Conservation (phyloP, 495 filamentous ascomycete genomes). For the Lasiosphaeria ovina region DNA sequence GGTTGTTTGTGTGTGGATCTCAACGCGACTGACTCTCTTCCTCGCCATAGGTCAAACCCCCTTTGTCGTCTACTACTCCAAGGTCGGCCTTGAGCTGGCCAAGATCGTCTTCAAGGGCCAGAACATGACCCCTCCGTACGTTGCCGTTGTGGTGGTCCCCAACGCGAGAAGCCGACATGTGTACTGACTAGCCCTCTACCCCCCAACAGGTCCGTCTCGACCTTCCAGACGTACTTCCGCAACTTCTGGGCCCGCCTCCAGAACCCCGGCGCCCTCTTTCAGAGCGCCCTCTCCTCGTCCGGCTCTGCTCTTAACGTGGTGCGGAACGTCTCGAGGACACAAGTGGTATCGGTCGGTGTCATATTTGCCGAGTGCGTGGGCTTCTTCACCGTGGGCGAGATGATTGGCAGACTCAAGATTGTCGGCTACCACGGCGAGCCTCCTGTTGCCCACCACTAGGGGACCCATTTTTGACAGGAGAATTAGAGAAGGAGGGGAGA, state of each 20-base stretch:
- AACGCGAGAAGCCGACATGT: neutral
- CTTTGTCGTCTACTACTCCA: conserved; percentile 82
- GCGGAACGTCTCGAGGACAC: conserved; percentile 65
- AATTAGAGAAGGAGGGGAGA: neutral
- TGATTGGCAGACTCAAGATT: conserved; percentile 90
- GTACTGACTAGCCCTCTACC: conserved; percentile 26
- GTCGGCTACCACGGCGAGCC: conserved; percentile 80
- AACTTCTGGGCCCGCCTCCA: conserved; percentile 63
- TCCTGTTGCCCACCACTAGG: conserved; percentile 60
- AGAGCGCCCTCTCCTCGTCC: conserved; percentile 35
- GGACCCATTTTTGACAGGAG: neutral
- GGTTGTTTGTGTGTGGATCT: neutral
- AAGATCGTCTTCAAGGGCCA: conserved; percentile 85
- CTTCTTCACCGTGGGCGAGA: conserved; percentile 97
- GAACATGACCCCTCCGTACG: conserved; percentile 94
- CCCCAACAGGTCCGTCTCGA: conserved; percentile 62
- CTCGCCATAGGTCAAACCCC: conserved; percentile 70
- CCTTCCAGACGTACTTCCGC: conserved; percentile 86
- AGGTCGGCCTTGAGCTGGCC: conserved; percentile 80
- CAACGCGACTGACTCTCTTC: conserved; percentile 4
- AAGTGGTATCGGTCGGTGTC: conserved; percentile 69
- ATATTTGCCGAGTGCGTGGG: conserved; percentile 82
- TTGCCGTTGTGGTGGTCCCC: conserved; percentile 14
- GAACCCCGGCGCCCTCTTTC: conserved; percentile 57
- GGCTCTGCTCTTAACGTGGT: conserved; percentile 57